phyloP scores from a whole-genome alignment of 1,284 basidiomycete genomes.

The Pisolithus thermaeus region DNA sequence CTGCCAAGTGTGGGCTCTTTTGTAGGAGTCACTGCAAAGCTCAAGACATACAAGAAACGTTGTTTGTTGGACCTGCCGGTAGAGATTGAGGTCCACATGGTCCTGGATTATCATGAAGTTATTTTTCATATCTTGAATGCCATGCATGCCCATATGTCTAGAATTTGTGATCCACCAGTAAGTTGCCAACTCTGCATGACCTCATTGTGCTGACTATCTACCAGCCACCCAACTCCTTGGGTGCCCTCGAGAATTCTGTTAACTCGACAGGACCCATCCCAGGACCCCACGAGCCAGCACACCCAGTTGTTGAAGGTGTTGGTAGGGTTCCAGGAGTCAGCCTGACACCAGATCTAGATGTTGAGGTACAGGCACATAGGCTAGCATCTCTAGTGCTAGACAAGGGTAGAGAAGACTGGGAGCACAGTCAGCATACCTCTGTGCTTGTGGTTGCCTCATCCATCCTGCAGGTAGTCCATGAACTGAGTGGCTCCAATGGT shows the following conservation, averaged over 20 bases:
- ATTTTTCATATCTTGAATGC: slow-evolving; percentile 21
- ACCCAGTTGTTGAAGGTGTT: neutral
- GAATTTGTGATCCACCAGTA: slow-evolving; percentile 10
- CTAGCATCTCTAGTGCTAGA: neutral
- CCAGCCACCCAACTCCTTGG: neutral
- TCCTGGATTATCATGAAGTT: slow-evolving; percentile 21
- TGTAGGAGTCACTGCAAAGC: slow-evolving; percentile 12
- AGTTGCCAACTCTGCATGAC: neutral
- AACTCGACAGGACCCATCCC: no score
- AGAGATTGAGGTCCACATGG: slow-evolving; percentile 6
- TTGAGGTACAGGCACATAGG: neutral
- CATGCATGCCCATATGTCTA: slow-evolving; percentile 11
- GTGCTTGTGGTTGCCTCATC: neutral
- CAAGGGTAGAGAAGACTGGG: neutral
- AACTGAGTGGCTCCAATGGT: neutral
- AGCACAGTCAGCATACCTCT: neutral
- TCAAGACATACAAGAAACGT: neutral
- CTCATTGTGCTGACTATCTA: no score
- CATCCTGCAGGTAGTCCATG: slow-evolving; percentile 4
- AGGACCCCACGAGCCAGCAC: no score
- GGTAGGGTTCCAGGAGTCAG: neutral
- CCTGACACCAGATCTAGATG: neutral
- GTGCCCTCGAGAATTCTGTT: neutral
- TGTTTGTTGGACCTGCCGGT: slow-evolving; percentile 8
- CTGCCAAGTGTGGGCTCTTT: slow-evolving; percentile 15